phyloP scores from a whole-genome alignment of 306 rosid species.

The Echinosophora koreensis region DNA sequence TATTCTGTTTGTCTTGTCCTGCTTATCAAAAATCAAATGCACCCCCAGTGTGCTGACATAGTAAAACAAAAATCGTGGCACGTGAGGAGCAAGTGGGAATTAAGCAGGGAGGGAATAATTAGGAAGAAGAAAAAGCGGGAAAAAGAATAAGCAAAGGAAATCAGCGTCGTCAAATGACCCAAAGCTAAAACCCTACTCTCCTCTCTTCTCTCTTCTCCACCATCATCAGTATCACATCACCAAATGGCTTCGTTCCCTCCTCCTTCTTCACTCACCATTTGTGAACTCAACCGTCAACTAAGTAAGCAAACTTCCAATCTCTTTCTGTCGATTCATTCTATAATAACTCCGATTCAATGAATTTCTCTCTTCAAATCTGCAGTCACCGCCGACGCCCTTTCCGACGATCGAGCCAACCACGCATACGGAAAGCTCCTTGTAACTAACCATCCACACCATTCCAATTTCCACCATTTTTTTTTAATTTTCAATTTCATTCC shows the following conservation, averaged over 20 bases:
- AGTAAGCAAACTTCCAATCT: slow-evolving; percentile 46
- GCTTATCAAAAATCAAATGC: too few species aligned
- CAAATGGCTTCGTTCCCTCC: slow-evolving; percentile 86
- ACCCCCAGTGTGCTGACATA: too few species aligned
- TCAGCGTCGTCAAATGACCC: too few species aligned
- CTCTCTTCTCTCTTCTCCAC: not conserved
- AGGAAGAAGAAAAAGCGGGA: slow-evolving; percentile 43
- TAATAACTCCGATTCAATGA: not conserved
- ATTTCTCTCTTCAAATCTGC: slow-evolving; percentile 37
- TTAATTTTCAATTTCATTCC: not conserved
- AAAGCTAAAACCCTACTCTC: slow-evolving; percentile 49
- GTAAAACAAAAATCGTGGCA: too few species aligned
- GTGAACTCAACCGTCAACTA: slow-evolving; percentile 94
- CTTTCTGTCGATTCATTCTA: not conserved
- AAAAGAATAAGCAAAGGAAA: slow-evolving; percentile 10
- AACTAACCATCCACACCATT: not conserved
- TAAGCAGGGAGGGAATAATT: not conserved
- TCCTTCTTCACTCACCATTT: slow-evolving; percentile 81
- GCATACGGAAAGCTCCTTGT: slow-evolving; percentile 89
- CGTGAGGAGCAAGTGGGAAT: too few species aligned
- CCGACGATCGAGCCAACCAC: slow-evolving; percentile 78
- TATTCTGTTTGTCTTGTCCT: too few species aligned
- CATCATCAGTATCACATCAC: not conserved
- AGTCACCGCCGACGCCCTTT: slow-evolving; percentile 79
- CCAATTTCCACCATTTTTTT: not conserved